A percentile compares a stretch with the other conserved stretches of the same genome.
phyloP scores from a whole-genome alignment of 2,329 filamentous ascomycete genomes.

The Diaporthe citrichinensis region DNA sequence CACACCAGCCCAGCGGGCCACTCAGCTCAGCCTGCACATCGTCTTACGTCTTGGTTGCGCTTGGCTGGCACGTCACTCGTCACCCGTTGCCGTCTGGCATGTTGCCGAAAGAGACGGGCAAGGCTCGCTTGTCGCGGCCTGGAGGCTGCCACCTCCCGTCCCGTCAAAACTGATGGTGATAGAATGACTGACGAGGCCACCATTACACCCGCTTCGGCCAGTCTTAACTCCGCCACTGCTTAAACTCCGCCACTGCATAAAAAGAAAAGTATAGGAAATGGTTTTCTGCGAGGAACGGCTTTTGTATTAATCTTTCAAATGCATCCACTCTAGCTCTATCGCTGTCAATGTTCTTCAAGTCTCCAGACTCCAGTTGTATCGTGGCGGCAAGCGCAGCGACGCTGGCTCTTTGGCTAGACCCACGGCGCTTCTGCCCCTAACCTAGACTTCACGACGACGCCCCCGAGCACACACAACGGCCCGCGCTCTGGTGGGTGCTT shows the following conservation, averaged over 20 bases:
- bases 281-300: neutral
- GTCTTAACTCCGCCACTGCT: neutral
- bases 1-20: conserved; percentile 16
- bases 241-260: neutral
- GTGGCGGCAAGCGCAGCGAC: neutral
- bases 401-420: neutral
- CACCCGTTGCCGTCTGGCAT: neutral
- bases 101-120: neutral
- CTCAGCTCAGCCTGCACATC: conserved; percentile 20
- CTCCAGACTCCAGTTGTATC: neutral
- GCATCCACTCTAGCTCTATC: conserved; percentile 29
- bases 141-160: conserved; percentile 2
- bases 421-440: neutral
- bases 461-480: neutral
- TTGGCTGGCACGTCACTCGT: conserved; percentile 29
- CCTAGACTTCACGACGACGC: neutral
- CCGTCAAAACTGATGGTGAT: neutral
- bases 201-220: neutral
- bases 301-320: conserved; percentile 12
- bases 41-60: conserved; percentile 27
- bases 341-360: neutral
- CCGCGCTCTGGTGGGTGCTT: neutral
- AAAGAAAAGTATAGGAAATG: neutral
- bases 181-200: neutral
- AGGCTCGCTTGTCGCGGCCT: conserved; percentile 13